phyloP scores from a whole-genome alignment of 768 basidiomycete genomes.

The Hypsizygus marmoreus region DNA sequence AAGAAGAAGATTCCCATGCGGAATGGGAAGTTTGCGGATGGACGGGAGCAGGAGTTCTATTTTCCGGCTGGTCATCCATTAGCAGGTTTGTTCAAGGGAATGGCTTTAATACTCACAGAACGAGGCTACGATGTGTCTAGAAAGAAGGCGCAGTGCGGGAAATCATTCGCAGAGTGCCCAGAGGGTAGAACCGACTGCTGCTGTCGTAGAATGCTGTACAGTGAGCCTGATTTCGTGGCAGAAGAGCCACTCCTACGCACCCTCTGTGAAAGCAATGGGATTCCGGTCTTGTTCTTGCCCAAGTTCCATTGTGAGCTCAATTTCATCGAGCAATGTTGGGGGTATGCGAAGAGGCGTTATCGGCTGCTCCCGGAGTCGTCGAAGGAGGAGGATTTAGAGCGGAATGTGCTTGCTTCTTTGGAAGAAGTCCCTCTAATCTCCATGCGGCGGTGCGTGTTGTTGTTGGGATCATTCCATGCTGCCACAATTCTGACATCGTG shows the following conservation, averaged over 20 bases:
- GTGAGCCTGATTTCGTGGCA: constrained; percentile 34
- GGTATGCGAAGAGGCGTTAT: constrained; percentile 29
- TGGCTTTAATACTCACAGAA: constrained; percentile 33
- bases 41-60: constrained; percentile 30
- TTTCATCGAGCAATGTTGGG: constrained; percentile 35
- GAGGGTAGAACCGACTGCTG: constrained; percentile 27
- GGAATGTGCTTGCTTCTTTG: neutral
- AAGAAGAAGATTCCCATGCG: constrained; percentile 34
- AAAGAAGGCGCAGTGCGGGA: constrained; percentile 27
- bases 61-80: constrained; percentile 26
- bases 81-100: constrained; percentile 39
- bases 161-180: constrained; percentile 26
- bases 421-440: neutral
- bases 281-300: constrained; percentile 22
- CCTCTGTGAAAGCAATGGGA: constrained; percentile 5
- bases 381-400: constrained; percentile 28
- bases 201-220: constrained; percentile 27
- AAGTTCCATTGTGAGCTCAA: constrained; percentile 35
- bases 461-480: neutral
- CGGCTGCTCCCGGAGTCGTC: constrained; percentile 17
- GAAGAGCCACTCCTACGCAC: constrained; percentile 14
- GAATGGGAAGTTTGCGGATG: constrained; percentile 21
- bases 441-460: neutral
- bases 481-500: neutral
- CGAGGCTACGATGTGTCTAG: constrained; percentile 24